Conservation (phyloP, 805 yeast species). For the Ogataea haglerorum region DNA sequence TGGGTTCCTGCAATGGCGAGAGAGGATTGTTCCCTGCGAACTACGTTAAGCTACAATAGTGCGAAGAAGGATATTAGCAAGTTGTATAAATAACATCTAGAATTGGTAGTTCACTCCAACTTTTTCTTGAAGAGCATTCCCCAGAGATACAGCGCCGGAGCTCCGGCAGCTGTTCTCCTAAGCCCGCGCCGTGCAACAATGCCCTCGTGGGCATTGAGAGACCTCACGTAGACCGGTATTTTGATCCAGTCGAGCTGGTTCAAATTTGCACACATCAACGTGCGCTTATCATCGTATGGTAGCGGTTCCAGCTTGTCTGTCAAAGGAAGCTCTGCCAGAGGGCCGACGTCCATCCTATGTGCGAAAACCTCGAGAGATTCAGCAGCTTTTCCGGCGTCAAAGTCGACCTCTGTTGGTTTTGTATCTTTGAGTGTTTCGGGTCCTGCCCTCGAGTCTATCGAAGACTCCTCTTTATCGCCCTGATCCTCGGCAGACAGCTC, state of each 20-base stretch:
- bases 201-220: constrained; percentile 81
- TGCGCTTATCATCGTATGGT: constrained; percentile 24
- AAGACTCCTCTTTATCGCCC: not conserved
- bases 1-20: constrained; percentile 77
- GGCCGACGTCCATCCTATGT: constrained; percentile 7
- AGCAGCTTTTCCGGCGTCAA: constrained; percentile 4
- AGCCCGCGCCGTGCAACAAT: constrained; percentile 77
- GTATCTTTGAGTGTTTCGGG: not conserved
- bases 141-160: constrained; percentile 52
- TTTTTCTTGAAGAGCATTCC: constrained; percentile 24
- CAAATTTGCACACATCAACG: constrained; percentile 47
- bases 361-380: not conserved
- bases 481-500: constrained; percentile 2
- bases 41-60: constrained; percentile 50
- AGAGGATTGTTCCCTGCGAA: constrained; percentile 89
- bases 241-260: constrained; percentile 73
- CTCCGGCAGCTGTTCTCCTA: constrained; percentile 46
- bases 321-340: constrained; percentile 10
- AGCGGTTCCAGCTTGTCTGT: constrained; percentile 17
- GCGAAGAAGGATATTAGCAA: constrained; percentile 1
- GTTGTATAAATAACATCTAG: constrained; percentile 5
- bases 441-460: not conserved
- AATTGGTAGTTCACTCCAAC: constrained; percentile 3
- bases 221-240: constrained; percentile 66
- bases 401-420: constrained; percentile 1